A percentile compares a stretch with the other conserved stretches of the same genome.
Conservation (phyloP, 257 asterid species). For the Solanum chilense region DNA sequence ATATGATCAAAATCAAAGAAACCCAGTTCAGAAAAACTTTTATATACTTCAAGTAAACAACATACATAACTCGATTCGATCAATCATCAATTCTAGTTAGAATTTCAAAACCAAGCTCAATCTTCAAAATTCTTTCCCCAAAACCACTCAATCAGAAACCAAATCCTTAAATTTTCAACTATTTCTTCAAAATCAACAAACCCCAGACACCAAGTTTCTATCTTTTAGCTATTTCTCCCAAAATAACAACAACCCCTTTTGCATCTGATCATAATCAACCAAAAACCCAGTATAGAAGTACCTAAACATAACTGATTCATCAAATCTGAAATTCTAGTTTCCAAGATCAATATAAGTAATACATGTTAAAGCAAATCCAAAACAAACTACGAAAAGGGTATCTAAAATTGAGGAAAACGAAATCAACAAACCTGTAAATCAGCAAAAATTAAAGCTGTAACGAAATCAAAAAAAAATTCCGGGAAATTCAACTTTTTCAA, state of each 20-base stretch:
- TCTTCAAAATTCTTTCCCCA: background rate
- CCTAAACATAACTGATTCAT: background rate
- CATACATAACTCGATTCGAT: background rate
- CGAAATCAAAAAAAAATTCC: background rate
- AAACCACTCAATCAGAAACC: background rate
- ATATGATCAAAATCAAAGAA: background rate
- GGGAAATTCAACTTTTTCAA: background rate
- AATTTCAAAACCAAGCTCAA: background rate
- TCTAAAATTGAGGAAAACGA: background rate
- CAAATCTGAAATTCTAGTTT: background rate
- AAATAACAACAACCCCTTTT: background rate
- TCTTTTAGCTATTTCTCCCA: background rate
- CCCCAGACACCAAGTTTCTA: background rate
- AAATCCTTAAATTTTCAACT: background rate
- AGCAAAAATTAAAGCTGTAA: background rate
- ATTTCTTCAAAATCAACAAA: background rate
- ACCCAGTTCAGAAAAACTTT: background rate
- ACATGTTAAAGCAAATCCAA: background rate
- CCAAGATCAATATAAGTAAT: background rate
- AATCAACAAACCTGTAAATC: background rate
- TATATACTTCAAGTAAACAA: background rate
- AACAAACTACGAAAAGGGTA: background rate
- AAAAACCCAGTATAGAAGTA: background rate
- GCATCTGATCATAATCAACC: background rate
- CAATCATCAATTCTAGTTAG: background rate